Evolutionary conservation across 352 stramenopile genomes (phyloP), one percentile per base, ranked within the genome.

Genomic region (Globisporangium barbulae): DNA sequence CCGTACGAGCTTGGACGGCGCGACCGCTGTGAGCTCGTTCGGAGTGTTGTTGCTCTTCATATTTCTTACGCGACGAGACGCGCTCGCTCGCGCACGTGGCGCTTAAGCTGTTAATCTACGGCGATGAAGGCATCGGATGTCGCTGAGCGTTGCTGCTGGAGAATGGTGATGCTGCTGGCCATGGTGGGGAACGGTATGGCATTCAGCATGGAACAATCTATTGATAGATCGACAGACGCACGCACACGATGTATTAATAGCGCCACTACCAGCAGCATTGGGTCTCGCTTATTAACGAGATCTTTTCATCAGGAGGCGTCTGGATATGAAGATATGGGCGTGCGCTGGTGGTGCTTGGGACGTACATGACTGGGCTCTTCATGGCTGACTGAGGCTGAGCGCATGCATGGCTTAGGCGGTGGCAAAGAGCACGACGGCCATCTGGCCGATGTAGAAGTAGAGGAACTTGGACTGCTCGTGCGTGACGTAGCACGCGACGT

Each of bases 381-480:
- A 37, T 35, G 25, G 48, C 12, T 42, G 35, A 17, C 35, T 45
- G 10, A 9, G 15, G 19, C 10, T 55, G 22, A 25, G n/a, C 6
- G 19, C 2, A 7, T 10, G 30, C 6, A 19, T 19, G 8, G 30
- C 59, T 76, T 70, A 93, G 1, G 82, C 85, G 8, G 84, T 96
- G 22, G 86, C 88, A 53, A 98, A 98, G 25, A 98, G 79, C 59
- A 96, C 96, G 53, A 98, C 79, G 30, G 91, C 94, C 74, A 96
- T 96, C 71, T 98, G 94, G 21, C 94, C 94, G 50, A 98, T 91
- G 86, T 98, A 98, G 65, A 98, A 98, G 79, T 98, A 98, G 58
- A 98, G 90, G 65, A 98, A 98, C 72, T 97, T 98, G 64, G 79
- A 91, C 69, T 97, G 88, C 67, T 98, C 91, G 68, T 98, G 93